phyloP scores from a whole-genome alignment of 2,329 filamentous ascomycete genomes.

The Neonectria magnoliae region DNA sequence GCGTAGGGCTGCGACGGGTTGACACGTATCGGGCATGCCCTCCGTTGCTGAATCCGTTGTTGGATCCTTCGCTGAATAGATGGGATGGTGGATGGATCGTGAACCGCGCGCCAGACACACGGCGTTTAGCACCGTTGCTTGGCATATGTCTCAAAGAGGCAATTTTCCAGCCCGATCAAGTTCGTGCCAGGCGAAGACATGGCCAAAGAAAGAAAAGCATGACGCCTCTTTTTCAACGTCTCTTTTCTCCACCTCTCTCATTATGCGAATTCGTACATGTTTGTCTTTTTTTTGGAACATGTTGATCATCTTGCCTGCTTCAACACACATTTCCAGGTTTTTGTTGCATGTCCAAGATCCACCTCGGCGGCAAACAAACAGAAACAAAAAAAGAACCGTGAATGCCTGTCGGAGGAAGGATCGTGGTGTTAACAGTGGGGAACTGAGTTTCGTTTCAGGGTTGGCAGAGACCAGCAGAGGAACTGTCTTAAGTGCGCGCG shows the following conservation, averaged over 20 bases:
- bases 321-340: neutral
- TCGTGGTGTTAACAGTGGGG: neutral
- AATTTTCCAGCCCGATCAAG: neutral
- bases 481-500: slow-evolving; percentile 10
- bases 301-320: neutral
- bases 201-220: neutral
- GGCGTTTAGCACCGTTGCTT: neutral
- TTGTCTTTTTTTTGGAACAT: neutral
- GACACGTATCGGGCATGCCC: neutral
- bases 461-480: neutral
- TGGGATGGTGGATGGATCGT: neutral
- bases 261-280: neutral
- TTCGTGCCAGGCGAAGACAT: neutral
- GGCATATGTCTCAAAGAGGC: neutral
- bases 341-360: neutral
- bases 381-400: too few relatives aligned
- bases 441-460: neutral
- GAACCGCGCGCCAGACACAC: slow-evolving; percentile 18
- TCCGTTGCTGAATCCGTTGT: neutral
- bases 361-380: slow-evolving; percentile 3
- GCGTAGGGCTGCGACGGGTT: neutral
- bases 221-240: neutral
- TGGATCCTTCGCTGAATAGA: neutral
- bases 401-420: neutral
- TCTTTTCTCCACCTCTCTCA: neutral